Conservation (phyloP, 805 yeast genomes). For the Zygosaccharomyces gambellarensis region DNA sequence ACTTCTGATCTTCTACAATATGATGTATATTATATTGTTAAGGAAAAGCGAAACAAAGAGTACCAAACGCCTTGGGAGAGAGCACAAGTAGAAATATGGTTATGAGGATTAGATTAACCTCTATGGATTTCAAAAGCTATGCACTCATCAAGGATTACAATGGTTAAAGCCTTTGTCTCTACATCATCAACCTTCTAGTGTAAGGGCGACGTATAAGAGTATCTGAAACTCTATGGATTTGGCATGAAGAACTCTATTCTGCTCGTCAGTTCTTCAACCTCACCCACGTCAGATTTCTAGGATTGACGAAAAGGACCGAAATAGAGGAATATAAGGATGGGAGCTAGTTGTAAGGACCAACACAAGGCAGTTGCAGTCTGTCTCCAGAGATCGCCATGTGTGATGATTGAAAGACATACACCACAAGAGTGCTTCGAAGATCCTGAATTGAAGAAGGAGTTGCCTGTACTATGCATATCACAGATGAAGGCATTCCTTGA, state of each 20-base stretch:
- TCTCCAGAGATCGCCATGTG: slow-evolving; percentile 94
- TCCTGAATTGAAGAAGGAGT: slow-evolving; percentile 66
- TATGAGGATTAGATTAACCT: not conserved
- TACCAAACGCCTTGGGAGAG: not conserved
- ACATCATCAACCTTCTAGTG: not conserved
- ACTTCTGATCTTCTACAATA: not conserved
- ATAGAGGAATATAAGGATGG: slow-evolving; percentile 36
- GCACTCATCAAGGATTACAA: not conserved
- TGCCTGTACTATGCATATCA: slow-evolving; percentile 85
- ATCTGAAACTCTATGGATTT: not conserved
- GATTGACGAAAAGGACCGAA: not conserved
- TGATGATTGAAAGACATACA: slow-evolving; percentile 78
- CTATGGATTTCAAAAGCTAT: not conserved
- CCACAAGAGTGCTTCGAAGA: slow-evolving; percentile 84
- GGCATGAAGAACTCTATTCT: not conserved
- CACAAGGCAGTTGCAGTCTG: slow-evolving; percentile 94
- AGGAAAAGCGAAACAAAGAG: not conserved
- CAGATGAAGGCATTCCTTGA: slow-evolving; percentile 82
- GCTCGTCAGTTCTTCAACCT: not conserved
- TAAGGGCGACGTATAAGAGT: slow-evolving; percentile 9
- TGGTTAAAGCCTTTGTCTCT: not conserved
- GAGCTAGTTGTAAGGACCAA: slow-evolving; percentile 88
- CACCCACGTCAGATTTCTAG: not conserved
- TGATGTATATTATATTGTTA: not conserved
- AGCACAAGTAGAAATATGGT: not conserved